Evolutionary conservation across 2,329 filamentous ascomycete genomes (phyloP), one percentile per base, ranked within the genome.

Genomic region (Seiridium unicorne): DNA sequence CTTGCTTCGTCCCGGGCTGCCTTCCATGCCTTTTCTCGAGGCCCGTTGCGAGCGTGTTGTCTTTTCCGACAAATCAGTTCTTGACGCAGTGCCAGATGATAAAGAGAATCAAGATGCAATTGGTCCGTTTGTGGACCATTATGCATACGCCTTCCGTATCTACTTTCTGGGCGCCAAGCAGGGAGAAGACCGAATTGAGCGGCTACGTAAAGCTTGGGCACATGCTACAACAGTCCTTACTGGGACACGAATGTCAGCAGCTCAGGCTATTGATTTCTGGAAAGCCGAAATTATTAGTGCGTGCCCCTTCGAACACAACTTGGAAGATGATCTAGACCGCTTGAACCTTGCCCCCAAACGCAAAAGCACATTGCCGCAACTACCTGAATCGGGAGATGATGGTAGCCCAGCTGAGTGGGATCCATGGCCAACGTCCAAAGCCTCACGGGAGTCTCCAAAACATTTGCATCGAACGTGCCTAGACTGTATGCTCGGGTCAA

Each of bases 61-160:
- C 5, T 68, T 70, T 46, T 60, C 58, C 1, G 57, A 57, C 1
- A 44, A 53, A 11, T 31, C 51, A 5, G 11, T 11, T 11, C 46
- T 65, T 18, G 36, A 32, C n/a, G 53, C 61, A 9, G 18, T 47
- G 3, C 65, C 68, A 4, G 32, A 34, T 2, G 34, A 67, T 18
- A 10, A 58, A 8, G 67, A 64, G 9, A 48, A 35, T 5, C 26
- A 31, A 11, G 53, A 59, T 10, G 63, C 64, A 1, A 64, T 69
- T 47, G 62, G 61, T 5, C 44, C 54, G 5, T 68, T 66, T 18
- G 59, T 65, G 4, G 67, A 70, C 11, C 47, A 57, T 46, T 70
- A 65, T 51, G 46, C 54, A n/a, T 59, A 57, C n/a, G 65, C 67
- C n/a, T 55, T 70, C 11, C 36, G 56, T 7, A 42, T 65, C 3